Evolutionary conservation across 73 alveolate genomes (phyloP).

Genomic region (Paramecium sexaurelia): DNA sequence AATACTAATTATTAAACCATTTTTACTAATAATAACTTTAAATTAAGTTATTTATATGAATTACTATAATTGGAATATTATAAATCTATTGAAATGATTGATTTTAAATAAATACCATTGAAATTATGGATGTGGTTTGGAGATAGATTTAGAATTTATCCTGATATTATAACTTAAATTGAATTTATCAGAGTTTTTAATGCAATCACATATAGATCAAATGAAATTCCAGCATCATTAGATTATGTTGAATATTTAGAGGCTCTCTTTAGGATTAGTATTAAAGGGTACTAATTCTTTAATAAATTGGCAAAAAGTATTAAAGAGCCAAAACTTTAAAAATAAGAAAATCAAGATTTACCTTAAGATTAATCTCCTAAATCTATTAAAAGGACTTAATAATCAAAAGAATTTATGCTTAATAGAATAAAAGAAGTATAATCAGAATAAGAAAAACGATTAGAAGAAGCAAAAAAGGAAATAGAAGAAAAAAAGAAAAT

Average conservation of each 20-base stretch:
- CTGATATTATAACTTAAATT: not conserved
- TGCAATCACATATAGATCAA: not conserved
- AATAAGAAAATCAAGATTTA: not conserved
- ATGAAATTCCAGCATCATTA: not conserved
- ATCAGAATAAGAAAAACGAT: not conserved
- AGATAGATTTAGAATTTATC: constrained; percentile 42
- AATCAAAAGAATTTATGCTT: constrained; percentile 33
- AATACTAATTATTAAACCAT: not conserved
- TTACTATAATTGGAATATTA: not conserved
- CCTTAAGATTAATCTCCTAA: constrained; percentile 11
- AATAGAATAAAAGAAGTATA: not conserved
- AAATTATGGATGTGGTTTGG: constrained; percentile 60
- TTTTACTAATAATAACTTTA: not conserved
- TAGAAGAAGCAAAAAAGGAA: constrained; percentile 16
- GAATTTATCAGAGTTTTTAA: constrained; percentile 28
- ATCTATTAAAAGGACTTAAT: constrained; percentile 25
- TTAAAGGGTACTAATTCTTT: constrained; percentile 32
- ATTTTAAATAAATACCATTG: not conserved
- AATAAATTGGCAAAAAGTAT: not conserved
- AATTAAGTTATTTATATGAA: constrained; percentile 35
- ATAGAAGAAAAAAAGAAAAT: constrained; percentile 27
- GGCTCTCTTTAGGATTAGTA: constrained; percentile 6
- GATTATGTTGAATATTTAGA: constrained; percentile 21
- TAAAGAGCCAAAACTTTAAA: constrained; percentile 10
- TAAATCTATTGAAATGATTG: not conserved